Evolutionary conservation across 2,329 filamentous ascomycete species (phyloP), one percentile per base, ranked within the genome.

Genomic region (Drechslerella stenobrocha): DNA sequence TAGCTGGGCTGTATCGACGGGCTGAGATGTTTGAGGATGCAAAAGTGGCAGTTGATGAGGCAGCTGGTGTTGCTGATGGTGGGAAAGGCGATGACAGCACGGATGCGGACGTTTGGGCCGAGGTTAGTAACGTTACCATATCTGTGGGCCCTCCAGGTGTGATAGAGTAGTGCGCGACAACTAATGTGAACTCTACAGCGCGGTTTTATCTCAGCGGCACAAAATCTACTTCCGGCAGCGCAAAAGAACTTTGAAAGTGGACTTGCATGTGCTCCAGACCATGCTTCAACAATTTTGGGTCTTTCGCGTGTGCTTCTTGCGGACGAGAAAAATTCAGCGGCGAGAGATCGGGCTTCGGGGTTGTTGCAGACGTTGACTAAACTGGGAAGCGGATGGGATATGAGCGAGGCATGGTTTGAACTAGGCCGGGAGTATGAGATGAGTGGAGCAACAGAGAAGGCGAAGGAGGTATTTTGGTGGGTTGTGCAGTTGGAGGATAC

Each of bases 381-480:
- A 75, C 82, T 91, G 6, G 92, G 92, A 6, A 81, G 80, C 9
- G 89, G 90, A 0, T 98, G 93, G 93, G 92, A 96, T 76, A 84
- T 87, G 75, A 86, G 89, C 0, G 93, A 97, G 75, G 93, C 92
- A 3, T 98, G 93, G 93, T 92, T 90, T 74, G 84, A 87, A 2
- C 82, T 98, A 30, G 89, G 90, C 0, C 81, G 90, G 70, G 90
- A 89, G 7, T 89, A 96, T 74, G 93, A 98, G 76, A 84, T 90
- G 74, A 88, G 89, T 60, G 88, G 87, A 0, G 89, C 96, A 78
- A 77, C 84, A 1, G 88, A 93, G 34, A 95, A 92, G 79, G 88
- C 93, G 11, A 95, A 91, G 78, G 88, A 93, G 72, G 90, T 91
- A 45, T 81, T 97, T 4, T 97, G 93, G 93, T 97, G 92, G 90